Base-by-base conservation (phyloP, 495 filamentous ascomycete genomes). In the Aspergillus nidulans region DNA sequence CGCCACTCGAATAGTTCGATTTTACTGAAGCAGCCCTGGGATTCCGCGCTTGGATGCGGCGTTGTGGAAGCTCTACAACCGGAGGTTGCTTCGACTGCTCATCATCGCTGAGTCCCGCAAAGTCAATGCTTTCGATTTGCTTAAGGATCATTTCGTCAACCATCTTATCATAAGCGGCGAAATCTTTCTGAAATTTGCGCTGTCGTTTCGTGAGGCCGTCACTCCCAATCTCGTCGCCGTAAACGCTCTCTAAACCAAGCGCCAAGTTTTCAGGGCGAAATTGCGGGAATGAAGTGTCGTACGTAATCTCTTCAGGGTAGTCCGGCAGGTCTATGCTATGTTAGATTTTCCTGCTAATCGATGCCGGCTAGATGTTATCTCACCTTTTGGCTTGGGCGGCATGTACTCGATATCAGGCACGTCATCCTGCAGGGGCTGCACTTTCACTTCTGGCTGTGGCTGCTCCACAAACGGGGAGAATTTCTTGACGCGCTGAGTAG, bases 371-470 rank as follows among this genome's bases (percentile, higher is more conserved):
- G 40, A 30, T 43, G 12, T 25, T n/a, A 23, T 20, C 65, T 47
- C 66, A 84, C 81, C 80, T 65, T 70, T 77, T n/a, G 81, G 68
- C 61, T 72, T 80, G 6, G 85, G 85, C 12, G 87, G 83, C 81
- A 87, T 87, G 66, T 90, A 89, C 71, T 90, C 87, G 58, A 88
- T 83, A 39, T 89, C 86, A 19, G 78, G 81, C 30, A 85, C 76
- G 53, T 89, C 85, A 57, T 91, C 87, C 21, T 85, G 61, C 3
- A 52, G 49, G 5, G 63, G 45, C 48, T 67, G 65, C 0, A 60
- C 56, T 8, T 65, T 62, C 4, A 67, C 61, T 43, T 74, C 65
- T 19, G 66, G 53, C 42, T 69, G 66, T 16, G 58, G 56, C 41
- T 67, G 71, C 50, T 76, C 70, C 9, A 64, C 38, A 12, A 73